Evolutionary conservation across 768 basidiomycete species (phyloP), one percentile per base, ranked within the genome.

Genomic region (Ramaria sp.): DNA sequence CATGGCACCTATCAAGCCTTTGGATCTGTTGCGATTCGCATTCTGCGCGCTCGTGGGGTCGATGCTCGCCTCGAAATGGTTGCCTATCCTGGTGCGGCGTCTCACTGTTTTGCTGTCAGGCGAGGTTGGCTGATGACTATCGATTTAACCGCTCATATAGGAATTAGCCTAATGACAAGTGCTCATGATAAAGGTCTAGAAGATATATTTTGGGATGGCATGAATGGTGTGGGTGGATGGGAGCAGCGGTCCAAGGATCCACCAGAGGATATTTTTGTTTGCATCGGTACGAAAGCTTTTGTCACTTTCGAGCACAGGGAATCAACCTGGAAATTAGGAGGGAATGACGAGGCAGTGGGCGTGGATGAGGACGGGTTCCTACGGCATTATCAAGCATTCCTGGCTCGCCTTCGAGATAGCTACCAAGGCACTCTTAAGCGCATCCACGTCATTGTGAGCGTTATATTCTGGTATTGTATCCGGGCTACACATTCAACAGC

Each of bases 11-110:
- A n/a, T 42, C 51, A 52, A 24, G 13, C 51, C 22, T 52, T 52
- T 52, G 51, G 51, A 18, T 52, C 51, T n/a, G 24, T 52, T 24
- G 22, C 28, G 15, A 38, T 42, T 6, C 51, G 51, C 16, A 52
- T 24, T 24, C 30, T 52, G 20, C 51, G 51, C 4, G 34, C 51
- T 9, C 37, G 39, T 22, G 51, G 51, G 3, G 5, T 42, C 8
- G 51, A 52, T 52, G 51, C 22, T 16, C 36, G 51, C 38, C 28
- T 52, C n/a, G 51, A 52, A n/a, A 52, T 52, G 51, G 41, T 52
- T 24, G 51, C 51, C 5, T 52, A 52, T 41, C 51, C 51, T 0
- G 51, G 51, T 52, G 43, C 28, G 50, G 7, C 13, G 20, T 13
- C n/a, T n/a, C n/a, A n/a, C n/a, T n/a, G n/a, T n/a, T n/a, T n/a